A percentile compares a stretch with the other conserved stretches of the same genome.
These are phyloP conservation scores for Hypericum androsaemum DNA, from an alignment of 345 rosid species.

Conservation along the genomic window DNA sequence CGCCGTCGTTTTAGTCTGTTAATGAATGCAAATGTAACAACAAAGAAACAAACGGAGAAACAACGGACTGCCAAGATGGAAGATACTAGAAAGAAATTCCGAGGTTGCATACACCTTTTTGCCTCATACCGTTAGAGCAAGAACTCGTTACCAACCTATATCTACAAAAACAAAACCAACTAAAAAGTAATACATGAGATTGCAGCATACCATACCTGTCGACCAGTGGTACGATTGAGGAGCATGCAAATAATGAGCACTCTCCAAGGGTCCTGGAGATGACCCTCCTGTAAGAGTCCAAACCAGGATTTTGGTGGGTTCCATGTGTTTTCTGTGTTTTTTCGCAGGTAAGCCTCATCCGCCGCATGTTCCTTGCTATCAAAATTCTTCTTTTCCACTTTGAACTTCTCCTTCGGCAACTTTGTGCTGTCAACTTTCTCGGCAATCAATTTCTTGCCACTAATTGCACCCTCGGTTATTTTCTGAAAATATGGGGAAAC, in stretches of 20 bases:
- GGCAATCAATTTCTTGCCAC: background rate
- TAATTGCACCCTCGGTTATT: background rate
- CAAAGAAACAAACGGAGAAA: background rate
- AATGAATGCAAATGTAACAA: background rate
- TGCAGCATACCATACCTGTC: conserved; percentile 38
- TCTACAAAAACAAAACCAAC: background rate
- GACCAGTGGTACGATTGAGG: conserved; percentile 53
- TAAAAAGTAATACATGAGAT: background rate
- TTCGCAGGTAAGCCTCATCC: conserved; percentile 51
- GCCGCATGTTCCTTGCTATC: conserved; percentile 24
- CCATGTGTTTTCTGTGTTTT: conserved; percentile 37
- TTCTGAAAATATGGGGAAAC: conserved; percentile 11
- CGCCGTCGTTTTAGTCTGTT: background rate
- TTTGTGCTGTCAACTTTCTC: background rate
- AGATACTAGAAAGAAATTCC: no score
- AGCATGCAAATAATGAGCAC: conserved; percentile 66
- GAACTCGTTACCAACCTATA: background rate
- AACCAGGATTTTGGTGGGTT: conserved; percentile 40
- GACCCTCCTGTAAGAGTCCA: conserved; percentile 52
- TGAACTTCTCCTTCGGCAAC: background rate
- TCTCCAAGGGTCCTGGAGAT: conserved; percentile 57
- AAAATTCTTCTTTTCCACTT: background rate
- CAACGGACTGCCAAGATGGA: no score
- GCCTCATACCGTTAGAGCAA: background rate
- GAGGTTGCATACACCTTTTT: no score